Evolutionary conservation across 2,329 filamentous ascomycete species (phyloP), one percentile per base, ranked within the genome.

Genomic region (Penicillium sp.): DNA sequence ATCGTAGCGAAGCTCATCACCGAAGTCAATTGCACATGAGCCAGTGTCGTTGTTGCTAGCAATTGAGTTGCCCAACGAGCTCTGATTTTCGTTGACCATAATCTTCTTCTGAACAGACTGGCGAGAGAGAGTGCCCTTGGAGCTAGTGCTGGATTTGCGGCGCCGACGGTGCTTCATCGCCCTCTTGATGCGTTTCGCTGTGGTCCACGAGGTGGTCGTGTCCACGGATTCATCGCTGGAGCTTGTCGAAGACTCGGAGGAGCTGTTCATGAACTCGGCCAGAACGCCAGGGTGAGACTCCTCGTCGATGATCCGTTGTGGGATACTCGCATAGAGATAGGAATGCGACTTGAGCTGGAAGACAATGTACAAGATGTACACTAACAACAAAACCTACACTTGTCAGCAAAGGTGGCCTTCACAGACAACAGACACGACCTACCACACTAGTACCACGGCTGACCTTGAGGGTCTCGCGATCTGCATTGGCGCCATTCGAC

Each of bases 261-360:
- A 63, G 41, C 53, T 57, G 49, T 93, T 86, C 57, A 95, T 77
- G 67, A 91, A 87, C 20, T 86, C 85, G 13, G 86, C 85, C 9
- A 90, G 77, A 1, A 93, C 83, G 49, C 90, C 90, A 15, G 90
- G 90, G 31, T 87, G 84, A 0, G 87, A 83, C 62, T 95, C 90
- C 56, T 93, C 88, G 53, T 96, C 90, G 48, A 96, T 93, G 45
- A 94, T 85, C 54, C 90, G 84, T 68, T 95, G 89, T 7, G 90
- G 90, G 4, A 87, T 95, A 51, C 88, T 93, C 65, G 89, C 86
- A 55, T 95, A 94, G 72, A 95, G 82, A 68, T 94, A 94, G 7
- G 87, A 79, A 61, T 95, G 89, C 1, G 88, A 93, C 67, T 94
- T 94, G 45, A 95, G 79, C 70, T 94, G 89, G 67, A 95, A 95